Conservation (phyloP, 2,329 filamentous ascomycete genomes). For the Claviceps sp. region DNA sequence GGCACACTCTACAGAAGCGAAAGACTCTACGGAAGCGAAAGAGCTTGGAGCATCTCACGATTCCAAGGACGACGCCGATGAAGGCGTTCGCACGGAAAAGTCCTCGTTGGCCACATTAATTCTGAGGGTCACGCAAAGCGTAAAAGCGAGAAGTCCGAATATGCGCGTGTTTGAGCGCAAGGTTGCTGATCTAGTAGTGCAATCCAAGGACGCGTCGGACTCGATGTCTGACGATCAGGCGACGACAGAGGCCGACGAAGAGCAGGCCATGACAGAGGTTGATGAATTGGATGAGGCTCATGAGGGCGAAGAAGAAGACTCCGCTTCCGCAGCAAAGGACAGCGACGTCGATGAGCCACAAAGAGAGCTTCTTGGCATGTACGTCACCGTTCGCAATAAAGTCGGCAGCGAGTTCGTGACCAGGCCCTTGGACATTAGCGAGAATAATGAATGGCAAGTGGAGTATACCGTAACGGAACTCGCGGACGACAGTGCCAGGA, state of each 20-base stretch:
- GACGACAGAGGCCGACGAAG: neutral
- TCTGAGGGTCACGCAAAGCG: slow-evolving; percentile 32
- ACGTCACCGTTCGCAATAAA: slow-evolving; percentile 57
- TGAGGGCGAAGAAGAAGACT: neutral
- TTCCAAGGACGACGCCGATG: slow-evolving; percentile 7
- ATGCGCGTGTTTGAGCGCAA: slow-evolving; percentile 38
- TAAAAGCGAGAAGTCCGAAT: slow-evolving; percentile 27
- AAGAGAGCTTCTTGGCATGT: slow-evolving; percentile 49
- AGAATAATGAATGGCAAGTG: slow-evolving; percentile 48
- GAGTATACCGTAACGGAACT: slow-evolving; percentile 66
- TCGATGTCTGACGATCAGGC: neutral
- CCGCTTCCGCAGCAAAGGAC: neutral
- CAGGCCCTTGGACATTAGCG: slow-evolving; percentile 39
- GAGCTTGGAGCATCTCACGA: slow-evolving; percentile 9
- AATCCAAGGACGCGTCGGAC: slow-evolving; percentile 14
- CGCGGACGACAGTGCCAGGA: slow-evolving; percentile 25
- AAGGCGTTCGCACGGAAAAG: slow-evolving; percentile 5
- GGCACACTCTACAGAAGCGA: slow-evolving; percentile 15
- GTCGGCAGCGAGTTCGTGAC: slow-evolving; percentile 52
- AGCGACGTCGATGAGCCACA: neutral
- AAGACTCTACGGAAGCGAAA: slow-evolving; percentile 15
- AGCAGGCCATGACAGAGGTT: neutral
- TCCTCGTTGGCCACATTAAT: slow-evolving; percentile 35
- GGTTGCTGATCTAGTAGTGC: slow-evolving; percentile 32
- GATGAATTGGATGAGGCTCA: neutral